These are phyloP conservation scores for Polyporus tsugae DNA, from an alignment of 1,284 basidiomycete species.

Conservation along the genomic window DNA sequence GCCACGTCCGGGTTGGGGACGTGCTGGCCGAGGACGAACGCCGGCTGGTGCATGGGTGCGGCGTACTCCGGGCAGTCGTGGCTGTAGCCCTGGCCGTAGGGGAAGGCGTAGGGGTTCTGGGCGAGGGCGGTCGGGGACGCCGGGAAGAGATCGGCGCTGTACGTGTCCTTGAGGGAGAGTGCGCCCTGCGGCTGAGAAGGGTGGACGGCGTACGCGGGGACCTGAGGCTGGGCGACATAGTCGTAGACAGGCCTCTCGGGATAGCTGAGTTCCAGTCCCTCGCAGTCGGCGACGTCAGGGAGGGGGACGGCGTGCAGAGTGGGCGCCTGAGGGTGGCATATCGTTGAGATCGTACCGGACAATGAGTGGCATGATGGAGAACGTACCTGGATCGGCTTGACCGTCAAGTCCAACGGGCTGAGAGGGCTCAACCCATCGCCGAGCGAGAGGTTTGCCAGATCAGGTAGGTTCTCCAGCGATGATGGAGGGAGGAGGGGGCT, in stretches of 20 bases:
- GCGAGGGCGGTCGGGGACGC: not conserved
- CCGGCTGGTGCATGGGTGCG: not conserved
- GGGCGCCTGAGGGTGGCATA: not conserved
- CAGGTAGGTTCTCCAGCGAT: not conserved
- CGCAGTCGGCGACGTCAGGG: not conserved
- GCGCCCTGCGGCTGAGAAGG: slow-evolving; percentile 16
- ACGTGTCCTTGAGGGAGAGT: slow-evolving; percentile 18
- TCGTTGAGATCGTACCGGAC: not conserved
- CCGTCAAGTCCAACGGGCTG: slow-evolving; percentile 6
- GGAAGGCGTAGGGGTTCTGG: not conserved
- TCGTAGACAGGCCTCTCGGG: not conserved
- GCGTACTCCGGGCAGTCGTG: not conserved
- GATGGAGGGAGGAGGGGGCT: slow-evolving; percentile 25
- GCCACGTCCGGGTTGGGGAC: not conserved
- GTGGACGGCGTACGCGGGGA: slow-evolving; percentile 5
- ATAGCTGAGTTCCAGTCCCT: not conserved
- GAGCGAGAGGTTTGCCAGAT: slow-evolving; percentile 13
- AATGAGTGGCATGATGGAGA: not conserved
- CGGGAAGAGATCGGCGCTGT: not conserved
- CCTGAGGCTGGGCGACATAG: not conserved
- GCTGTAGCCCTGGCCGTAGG: not conserved
- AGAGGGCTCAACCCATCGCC: slow-evolving; percentile 8
- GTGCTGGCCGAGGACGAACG: not conserved
- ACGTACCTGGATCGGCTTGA: not conserved
- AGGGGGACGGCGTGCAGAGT: not conserved